Conservation (phyloP, 139 green algal species). For the Tetradesmus lagerheimii region DNA sequence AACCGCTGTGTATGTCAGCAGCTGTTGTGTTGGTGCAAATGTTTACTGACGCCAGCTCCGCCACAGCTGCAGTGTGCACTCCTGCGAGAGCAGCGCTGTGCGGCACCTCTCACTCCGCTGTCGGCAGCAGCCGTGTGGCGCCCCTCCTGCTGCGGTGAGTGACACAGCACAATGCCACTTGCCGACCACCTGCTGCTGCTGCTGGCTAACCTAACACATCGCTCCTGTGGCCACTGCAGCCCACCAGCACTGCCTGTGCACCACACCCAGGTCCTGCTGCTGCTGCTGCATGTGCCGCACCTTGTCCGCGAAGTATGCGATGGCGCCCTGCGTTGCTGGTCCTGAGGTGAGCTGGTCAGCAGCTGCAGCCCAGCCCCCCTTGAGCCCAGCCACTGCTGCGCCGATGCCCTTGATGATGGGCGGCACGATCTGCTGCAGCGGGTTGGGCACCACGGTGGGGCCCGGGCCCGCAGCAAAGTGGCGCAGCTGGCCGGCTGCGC, state of each 20-base stretch:
- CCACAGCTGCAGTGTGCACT: too few relatives aligned
- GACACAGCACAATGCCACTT: too few relatives aligned
- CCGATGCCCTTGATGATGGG: slow-evolving; percentile 43
- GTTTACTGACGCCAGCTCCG: too few relatives aligned
- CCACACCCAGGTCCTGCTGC: not conserved
- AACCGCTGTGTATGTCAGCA: too few relatives aligned
- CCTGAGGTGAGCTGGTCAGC: not conserved
- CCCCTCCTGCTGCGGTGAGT: too few relatives aligned
- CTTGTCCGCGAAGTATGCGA: slow-evolving; percentile 47
- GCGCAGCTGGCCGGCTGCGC: slow-evolving; percentile 17
- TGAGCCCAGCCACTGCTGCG: slow-evolving; percentile 11
- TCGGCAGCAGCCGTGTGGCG: too few relatives aligned
- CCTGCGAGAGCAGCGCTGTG: too few relatives aligned
- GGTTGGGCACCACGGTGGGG: slow-evolving; percentile 41
- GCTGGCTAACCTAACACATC: too few relatives aligned
- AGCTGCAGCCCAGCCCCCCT: not conserved
- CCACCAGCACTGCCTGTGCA: too few relatives aligned
- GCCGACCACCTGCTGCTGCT: not conserved
- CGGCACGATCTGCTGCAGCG: slow-evolving; percentile 50
- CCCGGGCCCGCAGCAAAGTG: not conserved
- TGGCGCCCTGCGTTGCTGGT: not conserved
- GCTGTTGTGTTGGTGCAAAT: too few relatives aligned
- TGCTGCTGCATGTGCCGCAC: slow-evolving; percentile 1
- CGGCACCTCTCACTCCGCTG: too few relatives aligned
- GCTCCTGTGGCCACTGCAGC: too few relatives aligned